Evolutionary conservation across 805 yeast species (phyloP), one percentile per base, ranked within the genome.

Genomic region (Starmerella vaccinii): DNA sequence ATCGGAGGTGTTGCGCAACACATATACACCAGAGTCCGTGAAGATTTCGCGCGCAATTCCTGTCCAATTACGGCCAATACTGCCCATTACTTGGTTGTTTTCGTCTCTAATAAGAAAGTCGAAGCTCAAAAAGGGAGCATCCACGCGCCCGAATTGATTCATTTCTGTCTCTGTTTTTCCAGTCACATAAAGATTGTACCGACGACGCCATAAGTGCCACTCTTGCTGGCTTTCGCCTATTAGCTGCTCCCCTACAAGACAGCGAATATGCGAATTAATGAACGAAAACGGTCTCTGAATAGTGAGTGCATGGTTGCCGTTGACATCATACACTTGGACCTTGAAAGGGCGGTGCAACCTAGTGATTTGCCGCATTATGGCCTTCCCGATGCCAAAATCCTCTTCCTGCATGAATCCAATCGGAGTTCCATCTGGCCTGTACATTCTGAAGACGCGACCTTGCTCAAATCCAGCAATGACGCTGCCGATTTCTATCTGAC

Each of bases 121-220:
- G 72, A 88, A 90, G 10, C 95, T 75, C 45, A 92, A 68, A 53
- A 90, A 82, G 2, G 90, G 90, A 0, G 95, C 79, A 68, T 92
- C 96, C 40, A 92, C 81, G 9, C 72, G 74, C 24, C 96, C 97
- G 70, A 81, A 92, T 64, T 92, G 97, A 24, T 76, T 74, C 63
- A 76, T 82, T 18, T 68, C 72, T 23, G 72, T 27, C 5, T 33
- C 71, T 5, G 70, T 63, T 19, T 56, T 54, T 30, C 59, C 59
- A 24, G 71, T 41, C 39, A 46, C 72, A 64, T 85, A 92, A 59
- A 92, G 69, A 61, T 89, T 86, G 66, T 92, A 92, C 45, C 82
- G 69, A 51, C 98, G 73, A 63, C 97, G 76, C 95, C 96, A 89
- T 38, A 82, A 71, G 69, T 92, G 97, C 96, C 96, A 92, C 57